Evolutionary conservation across 202 grass and related monocot genomes (phyloP).

Genomic region (Carex sylvatica): DNA sequence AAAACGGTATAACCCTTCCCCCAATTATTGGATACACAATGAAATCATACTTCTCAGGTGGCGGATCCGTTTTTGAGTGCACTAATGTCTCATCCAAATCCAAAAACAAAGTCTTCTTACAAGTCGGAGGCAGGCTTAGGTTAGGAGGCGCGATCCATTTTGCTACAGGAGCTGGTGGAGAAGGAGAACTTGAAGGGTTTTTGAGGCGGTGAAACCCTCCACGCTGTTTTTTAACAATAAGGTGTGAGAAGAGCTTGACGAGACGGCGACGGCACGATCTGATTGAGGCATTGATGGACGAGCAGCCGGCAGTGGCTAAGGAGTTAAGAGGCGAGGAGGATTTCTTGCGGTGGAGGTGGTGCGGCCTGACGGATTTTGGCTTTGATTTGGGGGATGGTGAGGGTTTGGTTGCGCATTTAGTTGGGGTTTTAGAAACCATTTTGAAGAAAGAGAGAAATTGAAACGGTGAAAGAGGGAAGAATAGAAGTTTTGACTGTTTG

Average conservation of each 20-base stretch:
- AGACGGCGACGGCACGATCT: conserved; percentile 64
- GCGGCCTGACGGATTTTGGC: background rate
- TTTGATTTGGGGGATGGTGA: conserved; percentile 23
- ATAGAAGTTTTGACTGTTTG: background rate
- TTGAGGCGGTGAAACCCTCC: conserved; percentile 31
- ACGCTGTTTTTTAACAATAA: conserved; percentile 40
- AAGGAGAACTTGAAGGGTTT: background rate
- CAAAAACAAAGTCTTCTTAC: conserved; percentile 55
- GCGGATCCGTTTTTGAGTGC: conserved; percentile 53
- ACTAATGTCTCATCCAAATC: conserved; percentile 51
- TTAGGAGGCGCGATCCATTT: background rate
- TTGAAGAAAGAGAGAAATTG: background rate
- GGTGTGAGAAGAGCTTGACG: conserved; percentile 69
- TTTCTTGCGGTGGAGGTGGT: conserved; percentile 17
- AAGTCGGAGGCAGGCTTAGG: conserved; percentile 2
- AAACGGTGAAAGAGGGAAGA: background rate
- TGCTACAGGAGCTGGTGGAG: background rate
- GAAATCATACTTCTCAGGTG: conserved; percentile 63
- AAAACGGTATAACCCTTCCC: conserved; percentile 71
- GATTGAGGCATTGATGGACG: conserved; percentile 48
- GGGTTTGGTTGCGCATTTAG: conserved; percentile 1
- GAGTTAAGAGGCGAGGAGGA: background rate
- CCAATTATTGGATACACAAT: conserved; percentile 65
- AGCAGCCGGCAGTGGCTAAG: background rate
- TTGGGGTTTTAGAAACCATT: conserved; percentile 31